Evolutionary conservation across 495 filamentous ascomycete genomes (phyloP), one percentile per base, ranked within the genome.

Genomic region (Venustampulla echinocandica): DNA sequence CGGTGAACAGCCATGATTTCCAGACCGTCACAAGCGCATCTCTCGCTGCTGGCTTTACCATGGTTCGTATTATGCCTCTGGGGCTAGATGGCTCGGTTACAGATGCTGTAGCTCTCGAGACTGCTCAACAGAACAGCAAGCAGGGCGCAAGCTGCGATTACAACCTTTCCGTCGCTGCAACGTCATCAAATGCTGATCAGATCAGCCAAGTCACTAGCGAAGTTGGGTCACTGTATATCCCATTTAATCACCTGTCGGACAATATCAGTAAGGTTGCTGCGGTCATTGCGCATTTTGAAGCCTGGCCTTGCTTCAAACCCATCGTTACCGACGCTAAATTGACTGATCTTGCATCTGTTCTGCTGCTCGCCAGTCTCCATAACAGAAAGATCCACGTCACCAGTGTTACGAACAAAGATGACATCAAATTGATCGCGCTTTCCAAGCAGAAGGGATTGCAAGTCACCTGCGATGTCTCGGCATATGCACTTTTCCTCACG

Each of bases 231-330:
- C 70, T 92, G 15, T 92, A 88, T 66, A 84, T 92, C 40, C 86
- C 86, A 0, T 92, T 90, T 76, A 87, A 92, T 61, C 84, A 90
- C 58, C 66, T 89, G 7, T 85, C 84, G 17, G 84, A 82, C 52
- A 90, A 89, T 60, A 88, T 92, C 63, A 88, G 79, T 72, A 87
- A 87, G 67, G 85, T 90, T 30, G 82, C 86, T 14, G 79, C 84
- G 3, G 82, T 90, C 37, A 84, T 83, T 48, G 80, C 77, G 41
- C 86, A 92, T 66, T 90, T 92, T 52, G 80, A 77, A 42, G 74
- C 79, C 17, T 92, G 86, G 86, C 86, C 86, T 20, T 71, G 71
- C 2, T 81, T 78, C 67, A 92, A 92, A 65, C 84, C 85, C 25
- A 84, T 92, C 57, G 73, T 92, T 60, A 90, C 86, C 7, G 86